A percentile compares a stretch with the other conserved stretches of the same genome.
These are phyloP conservation scores for Xylariales sp. DNA, from an alignment of 2,329 filamentous ascomycete genomes.

Conservation along the genomic window DNA sequence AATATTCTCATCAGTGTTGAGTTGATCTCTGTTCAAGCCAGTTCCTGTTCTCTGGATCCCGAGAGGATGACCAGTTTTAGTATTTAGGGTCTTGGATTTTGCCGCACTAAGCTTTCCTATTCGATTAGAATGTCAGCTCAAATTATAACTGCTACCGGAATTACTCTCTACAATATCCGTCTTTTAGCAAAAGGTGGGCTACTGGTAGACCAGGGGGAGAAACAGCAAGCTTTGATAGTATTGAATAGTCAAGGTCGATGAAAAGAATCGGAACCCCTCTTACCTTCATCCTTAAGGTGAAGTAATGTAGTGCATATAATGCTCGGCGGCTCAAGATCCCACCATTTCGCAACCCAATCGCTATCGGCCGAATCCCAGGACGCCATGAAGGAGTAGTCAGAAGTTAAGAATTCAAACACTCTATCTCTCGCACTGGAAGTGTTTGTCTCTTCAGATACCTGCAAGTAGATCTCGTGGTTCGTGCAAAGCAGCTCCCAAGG, in stretches of 20 bases:
- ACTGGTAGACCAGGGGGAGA: neutral
- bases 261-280: neutral
- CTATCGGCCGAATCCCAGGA: neutral
- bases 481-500: conserved; percentile 2
- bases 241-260: no score
- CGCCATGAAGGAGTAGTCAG: conserved; percentile 1
- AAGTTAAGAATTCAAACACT: neutral
- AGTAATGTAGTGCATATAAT: conserved; percentile 2
- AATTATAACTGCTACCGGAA: no score
- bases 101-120: neutral
- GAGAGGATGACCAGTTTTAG: neutral
- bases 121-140: no score
- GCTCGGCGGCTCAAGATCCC: neutral
- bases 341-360: conserved; percentile 1
- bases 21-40: no score
- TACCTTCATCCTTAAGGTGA: conserved; percentile 2
- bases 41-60: neutral
- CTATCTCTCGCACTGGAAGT: neutral
- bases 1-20: no score
- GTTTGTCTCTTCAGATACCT: neutral
- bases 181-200: no score
- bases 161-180: no score
- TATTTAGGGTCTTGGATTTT: neutral
- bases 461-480: conserved; percentile 2
- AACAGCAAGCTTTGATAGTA: neutral